Conservation (phyloP, 768 basidiomycete genomes). For the Xerocomellus amylosporus region DNA sequence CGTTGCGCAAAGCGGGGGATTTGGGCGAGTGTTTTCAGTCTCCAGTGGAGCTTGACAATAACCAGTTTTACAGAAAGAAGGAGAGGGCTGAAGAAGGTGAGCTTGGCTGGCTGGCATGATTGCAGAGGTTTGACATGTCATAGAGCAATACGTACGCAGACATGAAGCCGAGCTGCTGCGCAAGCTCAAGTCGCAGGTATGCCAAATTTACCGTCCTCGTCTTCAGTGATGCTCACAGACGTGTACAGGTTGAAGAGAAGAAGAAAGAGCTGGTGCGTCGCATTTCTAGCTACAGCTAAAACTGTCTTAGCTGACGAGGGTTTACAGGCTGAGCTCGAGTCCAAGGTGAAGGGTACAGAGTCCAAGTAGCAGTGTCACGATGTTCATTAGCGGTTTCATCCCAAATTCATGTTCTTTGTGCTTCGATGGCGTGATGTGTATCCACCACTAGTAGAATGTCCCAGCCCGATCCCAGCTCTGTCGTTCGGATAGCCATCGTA, state of each 20-base stretch:
- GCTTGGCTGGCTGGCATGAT: constrained; percentile 3
- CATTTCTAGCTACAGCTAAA: constrained; percentile 10
- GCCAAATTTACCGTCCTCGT: constrained; percentile 8
- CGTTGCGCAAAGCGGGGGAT: constrained; percentile 60
- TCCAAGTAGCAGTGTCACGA: constrained; percentile 18
- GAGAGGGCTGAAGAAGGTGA: constrained; percentile 69
- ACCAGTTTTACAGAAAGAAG: constrained; percentile 51
- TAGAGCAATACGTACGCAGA: constrained; percentile 63
- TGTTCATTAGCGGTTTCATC: constrained; percentile 1
- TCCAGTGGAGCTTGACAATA: neutral
- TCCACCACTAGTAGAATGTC: constrained; percentile 1
- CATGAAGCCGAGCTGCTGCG: constrained; percentile 57
- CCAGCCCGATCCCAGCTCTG: constrained; percentile 8
- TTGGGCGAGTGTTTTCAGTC: constrained; percentile 44
- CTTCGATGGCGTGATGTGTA: neutral
- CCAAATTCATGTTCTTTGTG: neutral
- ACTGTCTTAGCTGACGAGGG: constrained; percentile 13
- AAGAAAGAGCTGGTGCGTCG: constrained; percentile 33
- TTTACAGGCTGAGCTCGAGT: constrained; percentile 31
- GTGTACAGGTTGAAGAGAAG: constrained; percentile 29
- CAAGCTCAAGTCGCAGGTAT: constrained; percentile 58
- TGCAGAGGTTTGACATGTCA: neutral
- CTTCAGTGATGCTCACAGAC: neutral
- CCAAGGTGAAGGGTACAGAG: constrained; percentile 23
- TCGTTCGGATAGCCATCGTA: constrained; percentile 27